Percentiles rank a stretch among this genome's conserved stretches.
phyloP scores from a whole-genome alignment of 1,139 yeast species.

The Magnusiomyces paraingens region DNA sequence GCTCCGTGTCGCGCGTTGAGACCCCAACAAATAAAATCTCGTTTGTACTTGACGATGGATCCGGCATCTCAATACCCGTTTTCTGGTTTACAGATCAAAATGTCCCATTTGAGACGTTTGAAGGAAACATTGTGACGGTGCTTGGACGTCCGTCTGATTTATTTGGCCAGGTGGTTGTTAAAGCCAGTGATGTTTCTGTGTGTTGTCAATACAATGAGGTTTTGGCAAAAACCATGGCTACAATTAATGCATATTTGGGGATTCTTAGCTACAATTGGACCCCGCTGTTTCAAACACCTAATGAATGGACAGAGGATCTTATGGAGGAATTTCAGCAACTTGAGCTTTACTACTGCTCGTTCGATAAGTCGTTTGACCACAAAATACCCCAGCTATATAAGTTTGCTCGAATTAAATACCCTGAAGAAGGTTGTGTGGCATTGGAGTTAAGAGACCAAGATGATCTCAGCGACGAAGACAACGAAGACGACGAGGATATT shows the following conservation, averaged over 20 bases:
- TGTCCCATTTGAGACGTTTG: not conserved
- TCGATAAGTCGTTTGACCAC: too few relatives aligned
- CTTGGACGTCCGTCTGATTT: not conserved
- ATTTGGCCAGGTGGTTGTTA: not conserved
- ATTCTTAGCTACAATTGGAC: not conserved
- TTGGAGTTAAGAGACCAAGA: too few relatives aligned
- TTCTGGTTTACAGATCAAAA: not conserved
- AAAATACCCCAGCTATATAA: too few relatives aligned
- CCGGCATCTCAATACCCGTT: not conserved
- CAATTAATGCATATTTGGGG: not conserved
- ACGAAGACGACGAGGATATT: too few relatives aligned
- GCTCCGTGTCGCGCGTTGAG: not conserved
- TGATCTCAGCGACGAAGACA: too few relatives aligned
- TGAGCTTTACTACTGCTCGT: too few relatives aligned
- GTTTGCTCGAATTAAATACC: too few relatives aligned
- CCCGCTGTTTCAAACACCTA: too few relatives aligned
- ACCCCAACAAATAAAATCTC: not conserved
- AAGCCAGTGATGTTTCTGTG: not conserved
- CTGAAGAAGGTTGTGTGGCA: too few relatives aligned
- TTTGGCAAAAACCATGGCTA: not conserved
- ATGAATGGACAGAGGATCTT: too few relatives aligned
- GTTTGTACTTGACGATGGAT: not conserved
- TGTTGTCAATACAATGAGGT: not conserved
- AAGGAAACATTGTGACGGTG: not conserved
- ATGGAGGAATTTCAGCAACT: too few relatives aligned